Evolutionary conservation across 2,329 filamentous ascomycete species (phyloP), one percentile per base, ranked within the genome.

Genomic region (Remersonia thermophila): DNA sequence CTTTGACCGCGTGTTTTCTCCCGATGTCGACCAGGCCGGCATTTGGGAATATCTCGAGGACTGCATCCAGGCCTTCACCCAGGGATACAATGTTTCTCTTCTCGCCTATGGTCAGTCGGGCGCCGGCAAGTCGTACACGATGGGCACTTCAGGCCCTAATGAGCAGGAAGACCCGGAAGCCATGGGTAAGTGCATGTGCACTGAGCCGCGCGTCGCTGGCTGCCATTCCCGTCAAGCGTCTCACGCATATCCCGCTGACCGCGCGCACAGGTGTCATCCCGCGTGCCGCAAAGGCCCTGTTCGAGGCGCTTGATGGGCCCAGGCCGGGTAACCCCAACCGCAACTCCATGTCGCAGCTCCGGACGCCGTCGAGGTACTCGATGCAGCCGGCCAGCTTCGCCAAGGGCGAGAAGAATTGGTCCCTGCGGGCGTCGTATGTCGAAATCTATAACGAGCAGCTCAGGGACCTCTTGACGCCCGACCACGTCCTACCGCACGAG

Each of bases 371-470:
- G 32, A 76, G 85, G 45, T 91, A 93, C 48, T 86, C 83, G 2
- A 69, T 74, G 39, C 62, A 67, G 29, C 54, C 61, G 2, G 42
- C 55, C 1, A 36, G 60, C 17, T 51, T 35, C 9, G 14, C 62
- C 3, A 69, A 67, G 44, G 58, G 53, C 3, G 83, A 91, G 33
- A 86, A 81, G 57, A 82, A 71, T 43, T 98, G 91, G 91, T 80
- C 84, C 35, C 65, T 98, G 51, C 93, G 83, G 57, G 91, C 89
- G 9, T 95, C 87, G 1, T 95, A 95, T 54, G 83, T 95, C 44
- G 74, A 96, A 66, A 98, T 98, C 46, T 98, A 98, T 65, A 96
- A 98, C 54, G 91, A 98, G 60, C 83, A 93, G 53, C 67, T 96
- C 20, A 79, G 91, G 49, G 91, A 98, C 65, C 69, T 98, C 12